Percentiles rank a stretch among this genome's conserved stretches.
phyloP scores from a whole-genome alignment of 805 yeast genomes.

The Komagataella mondaviorum region DNA sequence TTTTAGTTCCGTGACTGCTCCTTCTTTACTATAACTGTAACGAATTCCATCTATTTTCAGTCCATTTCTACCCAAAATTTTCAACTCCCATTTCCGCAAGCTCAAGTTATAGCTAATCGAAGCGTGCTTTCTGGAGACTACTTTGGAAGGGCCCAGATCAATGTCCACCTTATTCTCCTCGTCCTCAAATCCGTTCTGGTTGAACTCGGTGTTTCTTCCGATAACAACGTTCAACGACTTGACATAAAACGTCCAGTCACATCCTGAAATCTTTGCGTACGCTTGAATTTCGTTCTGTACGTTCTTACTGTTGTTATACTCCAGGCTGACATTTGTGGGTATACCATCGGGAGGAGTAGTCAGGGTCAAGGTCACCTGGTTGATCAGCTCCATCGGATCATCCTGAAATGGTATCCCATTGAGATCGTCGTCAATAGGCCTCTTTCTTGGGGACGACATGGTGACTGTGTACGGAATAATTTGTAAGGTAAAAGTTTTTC shows the following conservation, averaged over 20 bases:
- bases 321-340: slow-evolving; percentile 58
- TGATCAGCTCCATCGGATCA: slow-evolving; percentile 52
- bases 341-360: slow-evolving; percentile 50
- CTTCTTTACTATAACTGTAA: slow-evolving; percentile 21
- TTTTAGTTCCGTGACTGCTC: slow-evolving; percentile 38
- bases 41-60: slow-evolving; percentile 74
- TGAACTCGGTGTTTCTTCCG: slow-evolving; percentile 63
- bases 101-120: slow-evolving; percentile 63
- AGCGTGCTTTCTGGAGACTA: slow-evolving; percentile 91
- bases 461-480: not conserved
- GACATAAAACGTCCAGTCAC: slow-evolving; percentile 89
- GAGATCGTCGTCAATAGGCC: not conserved
- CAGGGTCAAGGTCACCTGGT: slow-evolving; percentile 61
- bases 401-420: slow-evolving; percentile 19
- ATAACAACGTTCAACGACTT: slow-evolving; percentile 61
- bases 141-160: slow-evolving; percentile 94
- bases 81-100: slow-evolving; percentile 74
- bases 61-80: slow-evolving; percentile 83
- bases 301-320: slow-evolving; percentile 63
- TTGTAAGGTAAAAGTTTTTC: not conserved
- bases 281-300: slow-evolving; percentile 81
- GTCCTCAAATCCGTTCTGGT: slow-evolving; percentile 1
- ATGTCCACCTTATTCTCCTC: slow-evolving; percentile 41
- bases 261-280: slow-evolving; percentile 90
- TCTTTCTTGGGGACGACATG: not conserved